Evolutionary conservation across 2,329 filamentous ascomycete genomes (phyloP).

Genomic region (Colletotrichum nymphaeae): DNA sequence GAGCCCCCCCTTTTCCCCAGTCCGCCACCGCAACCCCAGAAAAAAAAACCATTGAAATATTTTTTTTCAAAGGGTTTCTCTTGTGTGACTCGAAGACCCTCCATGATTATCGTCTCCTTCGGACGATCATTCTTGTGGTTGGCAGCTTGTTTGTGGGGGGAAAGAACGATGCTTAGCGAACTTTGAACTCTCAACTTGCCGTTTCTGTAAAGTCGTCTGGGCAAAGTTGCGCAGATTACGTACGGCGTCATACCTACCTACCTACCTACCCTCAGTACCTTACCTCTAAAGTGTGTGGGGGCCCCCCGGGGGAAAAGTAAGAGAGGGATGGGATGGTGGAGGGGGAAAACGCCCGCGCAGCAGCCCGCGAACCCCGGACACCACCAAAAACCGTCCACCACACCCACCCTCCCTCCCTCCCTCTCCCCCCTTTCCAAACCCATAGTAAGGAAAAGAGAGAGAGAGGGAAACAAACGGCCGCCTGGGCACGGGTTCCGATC

Average conservation of each 20-base stretch:
- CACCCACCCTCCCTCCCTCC: background rate
- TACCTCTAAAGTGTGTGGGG: background rate
- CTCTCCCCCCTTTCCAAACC: background rate
- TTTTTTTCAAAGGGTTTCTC: too few species aligned
- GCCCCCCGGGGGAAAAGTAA: too few species aligned
- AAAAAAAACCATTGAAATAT: background rate
- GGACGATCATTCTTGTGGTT: too few species aligned
- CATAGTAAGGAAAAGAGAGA: background rate
- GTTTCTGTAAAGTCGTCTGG: background rate
- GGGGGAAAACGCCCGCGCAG: background rate
- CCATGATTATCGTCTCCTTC: too few species aligned
- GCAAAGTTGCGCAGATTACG: conserved; percentile 17
- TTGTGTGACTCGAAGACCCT: too few species aligned
- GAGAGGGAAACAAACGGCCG: background rate
- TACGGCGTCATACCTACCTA: background rate
- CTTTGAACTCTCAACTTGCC: background rate
- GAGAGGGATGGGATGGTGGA: background rate
- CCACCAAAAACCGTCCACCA: background rate
- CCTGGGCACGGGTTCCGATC: conserved; percentile 9
- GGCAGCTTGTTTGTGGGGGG: too few species aligned
- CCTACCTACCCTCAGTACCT: background rate
- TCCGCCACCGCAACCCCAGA: background rate
- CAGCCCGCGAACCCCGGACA: background rate
- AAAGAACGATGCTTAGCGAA: too few species aligned
- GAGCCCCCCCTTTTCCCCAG: too few species aligned